Conservation (phyloP, 495 filamentous ascomycete species). For the Annulohypoxylon maeteangense region DNA sequence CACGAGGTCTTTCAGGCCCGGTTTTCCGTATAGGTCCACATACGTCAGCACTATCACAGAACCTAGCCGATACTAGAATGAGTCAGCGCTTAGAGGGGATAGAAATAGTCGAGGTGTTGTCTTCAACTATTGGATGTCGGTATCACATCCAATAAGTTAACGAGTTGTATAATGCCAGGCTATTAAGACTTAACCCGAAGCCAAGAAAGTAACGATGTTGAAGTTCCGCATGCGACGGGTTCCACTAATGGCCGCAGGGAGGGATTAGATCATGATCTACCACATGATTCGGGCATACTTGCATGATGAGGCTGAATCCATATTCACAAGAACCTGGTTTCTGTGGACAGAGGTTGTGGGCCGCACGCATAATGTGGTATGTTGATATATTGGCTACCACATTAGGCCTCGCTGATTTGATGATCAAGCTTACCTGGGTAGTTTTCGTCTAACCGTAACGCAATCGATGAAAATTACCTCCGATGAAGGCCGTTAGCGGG, state of each 20-base stretch:
- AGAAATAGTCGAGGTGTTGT: background rate
- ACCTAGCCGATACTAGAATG: background rate
- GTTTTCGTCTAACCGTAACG: background rate
- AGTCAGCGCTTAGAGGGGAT: background rate
- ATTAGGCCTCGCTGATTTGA: background rate
- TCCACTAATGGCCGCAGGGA: background rate
- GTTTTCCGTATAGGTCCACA: background rate
- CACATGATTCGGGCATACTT: background rate
- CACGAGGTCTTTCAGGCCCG: background rate
- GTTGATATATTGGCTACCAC: background rate
- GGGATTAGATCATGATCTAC: conserved; percentile 9
- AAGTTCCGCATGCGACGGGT: background rate
- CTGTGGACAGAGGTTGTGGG: background rate
- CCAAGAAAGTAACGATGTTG: background rate
- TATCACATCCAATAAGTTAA: background rate
- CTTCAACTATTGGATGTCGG: background rate
- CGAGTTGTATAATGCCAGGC: background rate
- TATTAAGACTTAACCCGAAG: background rate
- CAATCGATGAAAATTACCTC: background rate
- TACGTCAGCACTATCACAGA: background rate
- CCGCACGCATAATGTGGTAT: background rate
- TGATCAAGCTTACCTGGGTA: background rate
- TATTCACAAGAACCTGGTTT: background rate
- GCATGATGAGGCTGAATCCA: conserved; percentile 9
- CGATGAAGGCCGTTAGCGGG: background rate